phyloP scores from a whole-genome alignment of 805 yeast genomes.

The Starmerella apicola region DNA sequence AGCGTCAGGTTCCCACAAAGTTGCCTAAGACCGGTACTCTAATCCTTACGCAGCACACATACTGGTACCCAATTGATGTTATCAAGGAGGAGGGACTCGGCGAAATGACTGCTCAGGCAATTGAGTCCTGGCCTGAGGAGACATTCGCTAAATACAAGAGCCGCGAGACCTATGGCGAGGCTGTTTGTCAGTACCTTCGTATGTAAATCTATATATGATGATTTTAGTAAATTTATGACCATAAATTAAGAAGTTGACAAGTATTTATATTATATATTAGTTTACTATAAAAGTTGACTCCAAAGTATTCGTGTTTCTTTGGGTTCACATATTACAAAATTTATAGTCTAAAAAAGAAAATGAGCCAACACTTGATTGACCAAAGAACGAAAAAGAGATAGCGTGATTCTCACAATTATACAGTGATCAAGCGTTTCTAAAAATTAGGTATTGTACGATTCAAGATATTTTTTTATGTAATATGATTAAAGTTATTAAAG shows the following conservation, averaged over 20 bases:
- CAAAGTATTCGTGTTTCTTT: too few relatives aligned
- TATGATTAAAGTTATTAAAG: too few relatives aligned
- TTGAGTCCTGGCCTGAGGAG: conserved; percentile 30
- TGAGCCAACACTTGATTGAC: too few relatives aligned
- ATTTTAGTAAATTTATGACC: neutral
- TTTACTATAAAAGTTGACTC: too few relatives aligned
- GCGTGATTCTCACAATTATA: too few relatives aligned
- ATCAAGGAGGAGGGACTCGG: conserved; percentile 36
- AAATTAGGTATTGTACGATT: too few relatives aligned
- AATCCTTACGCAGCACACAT: conserved; percentile 45
- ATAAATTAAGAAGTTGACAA: neutral
- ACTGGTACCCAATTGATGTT: conserved; percentile 38
- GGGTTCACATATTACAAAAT: too few relatives aligned
- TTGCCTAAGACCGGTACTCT: conserved; percentile 38
- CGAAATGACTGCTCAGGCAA: conserved; percentile 46
- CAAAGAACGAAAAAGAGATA: too few relatives aligned
- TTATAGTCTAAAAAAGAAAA: too few relatives aligned
- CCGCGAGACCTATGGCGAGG: conserved; percentile 13
- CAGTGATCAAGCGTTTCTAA: too few relatives aligned
- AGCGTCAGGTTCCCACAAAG: conserved; percentile 44
- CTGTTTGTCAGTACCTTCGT: conserved; percentile 10
- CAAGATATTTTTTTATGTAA: too few relatives aligned
- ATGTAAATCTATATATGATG: neutral
- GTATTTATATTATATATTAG: neutral
- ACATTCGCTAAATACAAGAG: conserved; percentile 17